Evolutionary conservation across 2,329 filamentous ascomycete species (phyloP), one percentile per base, ranked within the genome.

Genomic region (Penicillium verrucosum): DNA sequence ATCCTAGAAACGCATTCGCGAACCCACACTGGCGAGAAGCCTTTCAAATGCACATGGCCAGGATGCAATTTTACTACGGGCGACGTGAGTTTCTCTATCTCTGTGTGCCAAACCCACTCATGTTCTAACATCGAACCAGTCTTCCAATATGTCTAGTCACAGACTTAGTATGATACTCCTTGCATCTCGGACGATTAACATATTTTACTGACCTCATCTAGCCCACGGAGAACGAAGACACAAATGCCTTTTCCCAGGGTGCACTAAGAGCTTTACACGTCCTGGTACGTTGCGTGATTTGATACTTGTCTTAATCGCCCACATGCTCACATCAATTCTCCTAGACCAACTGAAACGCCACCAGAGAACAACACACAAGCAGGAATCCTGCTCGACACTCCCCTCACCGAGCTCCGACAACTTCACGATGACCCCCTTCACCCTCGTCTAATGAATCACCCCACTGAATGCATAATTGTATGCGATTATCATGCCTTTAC

Each of bases 91-190:
- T 60, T 30, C 21, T 32, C n/a, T 18, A 6, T 38, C 21, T n/a
- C 21, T 12, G 3, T 25, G 2, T 5, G 0, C 8, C 3, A n/a
- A 25, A 5, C 14, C 5, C 2, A 6, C 9, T 25, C 21, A n/a
- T 25, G 1, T 11, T 23, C 58, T 62, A 46, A 62, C 45, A 18
- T 36, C 3, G 9, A 11, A 2, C 16, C 44, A 77, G 75, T 77
- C 75, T 23, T 77, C 75, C 7, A 77, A 77, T 56, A 77, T 77
- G 75, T 77, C 75, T 1, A 77, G 75, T 34, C 75, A 77, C 54
- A 70, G 74, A 60, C 63, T 77, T 29, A 77, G 73, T 75, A 73
- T 54, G 71, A 64, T 56, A 21, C 27, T 5, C 10, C 10, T 12
- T 25, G 5, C 9, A 16, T 21, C 38, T 11, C 30, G 1, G n/a